These are phyloP conservation scores for Starmerella riodocensis DNA, from an alignment of 805 yeast species.

Conservation along the genomic window DNA sequence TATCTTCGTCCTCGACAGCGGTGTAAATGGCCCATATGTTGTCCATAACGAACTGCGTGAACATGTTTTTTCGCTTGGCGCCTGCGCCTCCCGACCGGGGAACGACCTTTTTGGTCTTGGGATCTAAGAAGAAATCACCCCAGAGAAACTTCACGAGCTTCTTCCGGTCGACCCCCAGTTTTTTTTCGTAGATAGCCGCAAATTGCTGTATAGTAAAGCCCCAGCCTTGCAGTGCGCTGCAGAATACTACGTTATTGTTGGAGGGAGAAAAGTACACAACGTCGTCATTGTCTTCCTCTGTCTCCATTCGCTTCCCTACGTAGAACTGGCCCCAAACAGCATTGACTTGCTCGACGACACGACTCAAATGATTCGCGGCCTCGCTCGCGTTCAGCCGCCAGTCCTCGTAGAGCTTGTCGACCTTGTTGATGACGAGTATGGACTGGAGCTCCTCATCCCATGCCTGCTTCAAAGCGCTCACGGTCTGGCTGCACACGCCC, in stretches of 20 bases:
- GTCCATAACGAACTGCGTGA: conserved; percentile 75
- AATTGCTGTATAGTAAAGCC: conserved; percentile 86
- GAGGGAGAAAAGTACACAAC: conserved; percentile 88
- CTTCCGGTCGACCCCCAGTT: conserved; percentile 69
- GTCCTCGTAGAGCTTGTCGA: conserved; percentile 75
- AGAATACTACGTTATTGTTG: conserved; percentile 69
- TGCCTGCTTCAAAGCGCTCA: conserved; percentile 79
- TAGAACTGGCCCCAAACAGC: conserved; percentile 87
- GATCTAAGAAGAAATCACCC: conserved; percentile 88
- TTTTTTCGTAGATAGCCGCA: conserved; percentile 71
- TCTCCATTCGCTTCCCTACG: conserved; percentile 50
- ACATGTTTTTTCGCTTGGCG: conserved; percentile 61
- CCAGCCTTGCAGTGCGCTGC: conserved; percentile 93
- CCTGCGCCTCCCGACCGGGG: conserved; percentile 26
- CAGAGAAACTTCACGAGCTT: conserved; percentile 76
- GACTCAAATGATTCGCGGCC: conserved; percentile 67
- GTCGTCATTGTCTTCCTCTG: conserved; percentile 68
- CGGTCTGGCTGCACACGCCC: conserved; percentile 96
- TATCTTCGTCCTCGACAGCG: conserved; percentile 48
- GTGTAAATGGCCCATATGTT: conserved; percentile 87
- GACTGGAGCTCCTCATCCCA: conserved; percentile 91
- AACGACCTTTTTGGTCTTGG: conserved; percentile 74
- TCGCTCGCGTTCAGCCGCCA: conserved; percentile 70
- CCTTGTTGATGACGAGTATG: conserved; percentile 74
- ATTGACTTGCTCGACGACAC: conserved; percentile 82